phyloP scores from a whole-genome alignment of 2,329 filamentous ascomycete species.

The Aspergillus quadrilineatus region DNA sequence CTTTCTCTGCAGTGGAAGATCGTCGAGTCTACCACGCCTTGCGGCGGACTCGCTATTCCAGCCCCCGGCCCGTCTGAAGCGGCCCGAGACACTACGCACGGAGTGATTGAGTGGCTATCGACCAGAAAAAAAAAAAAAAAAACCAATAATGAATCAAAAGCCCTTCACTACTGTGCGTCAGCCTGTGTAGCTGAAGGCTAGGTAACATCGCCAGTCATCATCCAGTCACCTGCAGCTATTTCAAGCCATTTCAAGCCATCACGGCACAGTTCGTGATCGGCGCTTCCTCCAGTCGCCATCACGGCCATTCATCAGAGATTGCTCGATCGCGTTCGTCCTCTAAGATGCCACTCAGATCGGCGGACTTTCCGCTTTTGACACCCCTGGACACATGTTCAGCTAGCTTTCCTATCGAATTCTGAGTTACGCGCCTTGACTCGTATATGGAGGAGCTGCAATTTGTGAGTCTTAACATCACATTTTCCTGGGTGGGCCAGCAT shows the following conservation, averaged over 20 bases:
- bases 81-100: too few relatives aligned
- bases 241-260: not conserved
- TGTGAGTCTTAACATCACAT: too few relatives aligned
- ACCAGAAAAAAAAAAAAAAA: too few relatives aligned
- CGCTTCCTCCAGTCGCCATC: not conserved
- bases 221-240: not conserved
- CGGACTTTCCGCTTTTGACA: slow-evolving; percentile 3
- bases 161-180: not conserved
- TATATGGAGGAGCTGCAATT: not conserved
- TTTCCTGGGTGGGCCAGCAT: not conserved
- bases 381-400: not conserved
- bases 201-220: not conserved
- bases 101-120: too few relatives aligned
- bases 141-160: not conserved
- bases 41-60: too few relatives aligned
- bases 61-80: too few relatives aligned
- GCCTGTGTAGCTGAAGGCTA: not conserved
- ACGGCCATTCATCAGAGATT: slow-evolving; percentile 2
- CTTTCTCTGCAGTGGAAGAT: too few relatives aligned
- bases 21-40: too few relatives aligned
- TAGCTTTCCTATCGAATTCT: not conserved
- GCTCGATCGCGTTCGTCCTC: slow-evolving; percentile 4
- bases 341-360: not conserved
- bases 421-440: not conserved
- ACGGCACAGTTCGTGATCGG: slow-evolving; percentile 2